These are phyloP conservation scores for Phylloporus sp. DNA, from an alignment of 768 basidiomycete genomes.

Conservation along the genomic window DNA sequence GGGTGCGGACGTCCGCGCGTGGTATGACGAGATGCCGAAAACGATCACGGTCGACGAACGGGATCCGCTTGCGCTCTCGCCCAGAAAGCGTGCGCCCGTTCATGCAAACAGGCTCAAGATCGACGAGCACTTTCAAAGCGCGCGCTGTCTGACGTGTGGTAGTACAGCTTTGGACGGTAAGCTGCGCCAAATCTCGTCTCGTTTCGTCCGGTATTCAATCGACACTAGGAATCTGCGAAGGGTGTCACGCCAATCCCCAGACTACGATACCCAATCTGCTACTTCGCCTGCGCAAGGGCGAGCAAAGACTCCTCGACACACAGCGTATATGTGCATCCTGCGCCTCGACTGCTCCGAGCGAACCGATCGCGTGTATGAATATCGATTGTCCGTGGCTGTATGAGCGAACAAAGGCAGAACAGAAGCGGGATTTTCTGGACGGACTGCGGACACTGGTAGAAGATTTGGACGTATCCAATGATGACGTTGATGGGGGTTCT, in stretches of 20 bases:
- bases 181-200: neutral
- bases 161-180: conserved; percentile 49
- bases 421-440: conserved; percentile 23
- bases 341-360: conserved; percentile 46
- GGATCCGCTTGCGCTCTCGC: conserved; percentile 33
- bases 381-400: conserved; percentile 85
- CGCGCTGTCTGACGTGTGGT: conserved; percentile 68
- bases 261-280: conserved; percentile 54
- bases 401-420: conserved; percentile 57
- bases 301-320: conserved; percentile 48
- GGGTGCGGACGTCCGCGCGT: conserved; percentile 79
- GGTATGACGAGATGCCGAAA: conserved; percentile 88
- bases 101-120: conserved; percentile 47
- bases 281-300: conserved; percentile 48
- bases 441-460: conserved; percentile 28
- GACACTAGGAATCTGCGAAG: conserved; percentile 55
- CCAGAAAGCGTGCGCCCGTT: conserved; percentile 30
- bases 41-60: conserved; percentile 36
- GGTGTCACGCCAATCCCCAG: conserved; percentile 49
- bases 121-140: conserved; percentile 68
- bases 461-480: conserved; percentile 15
- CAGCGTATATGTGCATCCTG: conserved; percentile 75
- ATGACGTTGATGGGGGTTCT: neutral
- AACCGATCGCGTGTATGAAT: conserved; percentile 71
- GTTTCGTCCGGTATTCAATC: neutral